A percentile compares a stretch with the other conserved stretches of the same genome.
phyloP scores from a whole-genome alignment of 1,284 basidiomycete genomes.

The Tylopilus sp. region DNA sequence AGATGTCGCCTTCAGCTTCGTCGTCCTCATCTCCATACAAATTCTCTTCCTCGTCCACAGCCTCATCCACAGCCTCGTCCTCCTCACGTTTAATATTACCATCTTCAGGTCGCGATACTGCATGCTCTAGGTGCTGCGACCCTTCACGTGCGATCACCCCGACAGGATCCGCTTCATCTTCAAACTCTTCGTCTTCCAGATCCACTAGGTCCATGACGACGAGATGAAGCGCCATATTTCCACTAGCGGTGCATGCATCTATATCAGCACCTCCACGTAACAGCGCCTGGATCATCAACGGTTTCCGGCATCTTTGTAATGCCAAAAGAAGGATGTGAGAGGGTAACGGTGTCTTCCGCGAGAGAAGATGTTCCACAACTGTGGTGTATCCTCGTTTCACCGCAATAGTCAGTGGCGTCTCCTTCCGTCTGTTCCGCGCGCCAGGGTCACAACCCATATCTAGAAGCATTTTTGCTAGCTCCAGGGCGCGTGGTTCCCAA shows the following conservation, averaged over 20 bases:
- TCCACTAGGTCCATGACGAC: not conserved
- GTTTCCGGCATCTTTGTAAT: not conserved
- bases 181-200: too few species aligned
- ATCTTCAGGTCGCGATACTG: too few species aligned
- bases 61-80: too few species aligned
- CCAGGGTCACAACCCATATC: not conserved
- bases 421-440: not conserved
- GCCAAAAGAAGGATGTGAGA: not conserved
- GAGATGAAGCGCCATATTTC: not conserved
- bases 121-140: too few species aligned
- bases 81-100: too few species aligned
- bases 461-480: not conserved
- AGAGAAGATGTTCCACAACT: not conserved
- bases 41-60: too few species aligned
- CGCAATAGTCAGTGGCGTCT: not conserved
- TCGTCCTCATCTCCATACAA: too few species aligned
- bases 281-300: not conserved
- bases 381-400: not conserved
- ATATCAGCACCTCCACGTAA: not conserved
- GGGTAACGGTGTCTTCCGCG: not conserved
- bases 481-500: not conserved
- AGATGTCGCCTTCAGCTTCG: too few species aligned
- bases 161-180: too few species aligned
- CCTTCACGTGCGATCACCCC: too few species aligned
- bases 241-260: not conserved